Percentiles rank a stretch among this genome's conserved stretches.
Conservation (phyloP, 2,329 filamentous ascomycete species). For the Penicillium sp. region DNA sequence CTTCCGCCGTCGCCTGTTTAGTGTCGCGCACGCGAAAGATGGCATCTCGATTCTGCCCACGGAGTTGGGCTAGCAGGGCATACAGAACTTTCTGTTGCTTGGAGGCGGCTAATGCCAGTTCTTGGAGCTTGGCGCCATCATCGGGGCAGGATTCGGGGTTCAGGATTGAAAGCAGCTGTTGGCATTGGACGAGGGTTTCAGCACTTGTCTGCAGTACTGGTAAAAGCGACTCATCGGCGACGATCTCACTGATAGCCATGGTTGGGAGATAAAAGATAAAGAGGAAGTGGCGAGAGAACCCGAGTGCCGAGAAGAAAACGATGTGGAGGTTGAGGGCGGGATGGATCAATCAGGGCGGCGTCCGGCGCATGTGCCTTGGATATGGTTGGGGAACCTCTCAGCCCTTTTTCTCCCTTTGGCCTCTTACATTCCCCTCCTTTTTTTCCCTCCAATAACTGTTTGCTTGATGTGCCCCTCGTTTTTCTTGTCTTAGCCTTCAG, state of each 20-base stretch:
- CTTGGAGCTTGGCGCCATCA: constrained; percentile 50
- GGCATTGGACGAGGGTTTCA: constrained; percentile 71
- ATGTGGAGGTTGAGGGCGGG: constrained; percentile 10
- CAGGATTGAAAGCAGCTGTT: constrained; percentile 61
- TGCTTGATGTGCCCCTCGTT: constrained; percentile 2
- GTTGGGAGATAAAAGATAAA: constrained; percentile 6
- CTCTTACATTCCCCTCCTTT: constrained; percentile 5
- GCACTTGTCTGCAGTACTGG: constrained; percentile 72
- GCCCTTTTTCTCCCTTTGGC: constrained; percentile 3
- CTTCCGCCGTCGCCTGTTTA: constrained; percentile 82
- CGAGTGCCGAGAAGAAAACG: constrained; percentile 14
- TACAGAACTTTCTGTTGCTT: constrained; percentile 79
- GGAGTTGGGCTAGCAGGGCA: constrained; percentile 76
- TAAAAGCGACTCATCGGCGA: constrained; percentile 66
- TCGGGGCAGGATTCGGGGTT: constrained; percentile 47
- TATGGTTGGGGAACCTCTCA: constrained; percentile 19
- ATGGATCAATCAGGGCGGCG: constrained; percentile 18
- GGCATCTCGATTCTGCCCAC: constrained; percentile 79
- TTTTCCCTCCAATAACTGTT: constrained; percentile 6
- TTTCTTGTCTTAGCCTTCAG: not conserved
- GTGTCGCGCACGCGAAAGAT: constrained; percentile 81
- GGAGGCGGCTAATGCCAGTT: constrained; percentile 61
- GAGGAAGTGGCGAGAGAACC: constrained; percentile 12
- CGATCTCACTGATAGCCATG: constrained; percentile 61
- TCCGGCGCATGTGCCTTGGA: constrained; percentile 19